A percentile compares a stretch with the other conserved stretches of the same genome.
phyloP scores from a whole-genome alignment of 768 basidiomycete genomes.

The Gyrodon lividus region DNA sequence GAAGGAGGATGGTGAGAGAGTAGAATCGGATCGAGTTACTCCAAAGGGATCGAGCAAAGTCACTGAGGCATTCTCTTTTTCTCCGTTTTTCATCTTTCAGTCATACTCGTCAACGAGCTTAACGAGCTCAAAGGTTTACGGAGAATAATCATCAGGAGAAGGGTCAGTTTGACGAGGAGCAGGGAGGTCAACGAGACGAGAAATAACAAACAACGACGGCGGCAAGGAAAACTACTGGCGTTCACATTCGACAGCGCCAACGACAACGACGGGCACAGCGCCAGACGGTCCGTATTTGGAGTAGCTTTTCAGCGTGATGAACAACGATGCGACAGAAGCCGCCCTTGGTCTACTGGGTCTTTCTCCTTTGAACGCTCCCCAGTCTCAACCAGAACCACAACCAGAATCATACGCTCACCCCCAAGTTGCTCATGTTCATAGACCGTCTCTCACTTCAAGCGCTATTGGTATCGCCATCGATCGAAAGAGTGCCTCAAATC shows the following conservation, averaged over 20 bases:
- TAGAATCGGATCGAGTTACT: constrained; percentile 12
- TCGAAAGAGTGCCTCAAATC: constrained; percentile 16
- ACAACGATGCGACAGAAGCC: constrained; percentile 58
- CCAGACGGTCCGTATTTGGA: constrained; percentile 2
- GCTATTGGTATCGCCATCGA: constrained; percentile 26
- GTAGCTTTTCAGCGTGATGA: constrained; percentile 33
- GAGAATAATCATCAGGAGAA: neutral
- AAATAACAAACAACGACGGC: constrained; percentile 2
- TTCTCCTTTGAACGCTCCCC: constrained; percentile 36
- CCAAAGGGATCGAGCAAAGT: constrained; percentile 12
- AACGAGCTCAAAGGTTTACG: constrained; percentile 13
- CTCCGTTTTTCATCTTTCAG: constrained; percentile 5
- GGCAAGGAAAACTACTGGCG: constrained; percentile 18
- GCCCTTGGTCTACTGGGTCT: constrained; percentile 57
- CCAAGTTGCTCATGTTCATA: constrained; percentile 26
- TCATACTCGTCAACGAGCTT: constrained; percentile 16
- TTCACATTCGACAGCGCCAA: constrained; percentile 12
- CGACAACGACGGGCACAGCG: constrained; percentile 11
- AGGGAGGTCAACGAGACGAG: constrained; percentile 3
- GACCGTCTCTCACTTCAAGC: constrained; percentile 26
- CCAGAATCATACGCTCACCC: constrained; percentile 19
- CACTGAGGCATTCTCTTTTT: constrained; percentile 16
- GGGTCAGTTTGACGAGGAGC: constrained; percentile 6
- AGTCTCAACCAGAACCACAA: constrained; percentile 24
- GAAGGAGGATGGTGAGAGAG: constrained; percentile 13